Percentiles rank a stretch among this genome's conserved stretches.
phyloP scores from a whole-genome alignment of 75 land plant genomes.

The Pinus albicaulis region DNA sequence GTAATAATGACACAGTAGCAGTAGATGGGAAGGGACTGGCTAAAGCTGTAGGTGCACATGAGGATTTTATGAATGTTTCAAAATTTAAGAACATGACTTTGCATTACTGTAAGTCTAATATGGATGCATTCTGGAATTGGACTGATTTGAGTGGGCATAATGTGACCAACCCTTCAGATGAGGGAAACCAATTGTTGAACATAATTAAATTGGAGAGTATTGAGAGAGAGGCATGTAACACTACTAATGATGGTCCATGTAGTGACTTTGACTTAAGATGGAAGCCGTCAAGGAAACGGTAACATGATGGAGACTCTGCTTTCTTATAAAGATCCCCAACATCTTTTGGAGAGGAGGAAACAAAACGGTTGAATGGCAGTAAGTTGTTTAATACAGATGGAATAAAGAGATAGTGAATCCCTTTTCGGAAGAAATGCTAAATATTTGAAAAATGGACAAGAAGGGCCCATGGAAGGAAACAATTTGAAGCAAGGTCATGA shows the following conservation, averaged over 20 bases:
- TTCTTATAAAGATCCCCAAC: background rate
- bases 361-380: background rate
- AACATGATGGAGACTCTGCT: too few relatives aligned
- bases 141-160: background rate
- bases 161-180: background rate
- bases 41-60: too few relatives aligned
- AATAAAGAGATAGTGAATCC: too few relatives aligned
- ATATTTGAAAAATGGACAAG: too few relatives aligned
- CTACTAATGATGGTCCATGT: slow-evolving; percentile 28
- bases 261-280: too few relatives aligned
- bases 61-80: too few relatives aligned
- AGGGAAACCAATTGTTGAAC: too few relatives aligned
- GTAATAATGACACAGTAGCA: background rate
- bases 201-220: background rate
- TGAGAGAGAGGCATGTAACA: slow-evolving; percentile 12
- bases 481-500: slow-evolving; percentile 8
- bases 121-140: background rate
- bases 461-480: too few relatives aligned
- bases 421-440: too few relatives aligned
- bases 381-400: too few relatives aligned
- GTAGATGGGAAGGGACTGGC: background rate
- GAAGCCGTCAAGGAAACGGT: slow-evolving; percentile 47
- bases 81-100: too few relatives aligned
- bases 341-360: background rate
- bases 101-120: too few relatives aligned